Conservation (phyloP, 1,139 yeast genomes). For the Geotrichum aggregatum region DNA sequence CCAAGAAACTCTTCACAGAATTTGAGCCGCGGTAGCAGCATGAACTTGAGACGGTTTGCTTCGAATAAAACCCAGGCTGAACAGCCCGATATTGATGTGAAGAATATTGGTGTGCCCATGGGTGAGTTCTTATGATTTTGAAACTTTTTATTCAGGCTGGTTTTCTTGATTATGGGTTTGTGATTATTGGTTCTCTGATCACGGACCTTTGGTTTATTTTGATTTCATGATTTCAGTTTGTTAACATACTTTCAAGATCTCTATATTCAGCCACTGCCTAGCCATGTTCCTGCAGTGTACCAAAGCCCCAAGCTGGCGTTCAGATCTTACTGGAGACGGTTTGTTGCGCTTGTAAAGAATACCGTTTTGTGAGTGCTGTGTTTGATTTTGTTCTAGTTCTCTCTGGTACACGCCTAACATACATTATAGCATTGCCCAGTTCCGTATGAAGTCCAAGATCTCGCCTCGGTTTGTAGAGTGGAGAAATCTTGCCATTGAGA, state of each 20-base stretch:
- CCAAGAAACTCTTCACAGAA: no score
- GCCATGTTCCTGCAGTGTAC: constrained; percentile 46
- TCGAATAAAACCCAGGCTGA: constrained; percentile 13
- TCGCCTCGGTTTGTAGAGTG: constrained; percentile 64
- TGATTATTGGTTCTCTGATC: no score
- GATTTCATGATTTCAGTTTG: not conserved
- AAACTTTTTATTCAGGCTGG: no score
- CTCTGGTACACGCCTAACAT: no score
- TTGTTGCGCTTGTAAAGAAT: constrained; percentile 55
- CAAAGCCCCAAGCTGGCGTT: constrained; percentile 43
- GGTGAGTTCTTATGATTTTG: no score
- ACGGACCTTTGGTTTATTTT: not conserved
- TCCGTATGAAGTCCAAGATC: constrained; percentile 58
- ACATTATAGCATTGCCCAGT: constrained; percentile 54
- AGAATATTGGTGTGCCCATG: constrained; percentile 31
- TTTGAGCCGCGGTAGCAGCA: no score
- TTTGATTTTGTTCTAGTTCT: constrained; percentile 22
- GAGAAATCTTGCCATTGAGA: constrained; percentile 69
- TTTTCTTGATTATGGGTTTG: no score
- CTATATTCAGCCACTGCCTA: constrained; percentile 47
- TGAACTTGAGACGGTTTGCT: constrained; percentile 18
- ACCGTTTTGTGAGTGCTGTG: constrained; percentile 41
- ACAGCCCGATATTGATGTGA: constrained; percentile 26
- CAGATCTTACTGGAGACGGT: constrained; percentile 45
- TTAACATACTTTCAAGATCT: no score